A percentile compares a stretch with the other conserved stretches of the same genome.
Evolutionary conservation across 768 basidiomycete genomes (phyloP).

Genomic region (Boletus rubescentipes): DNA sequence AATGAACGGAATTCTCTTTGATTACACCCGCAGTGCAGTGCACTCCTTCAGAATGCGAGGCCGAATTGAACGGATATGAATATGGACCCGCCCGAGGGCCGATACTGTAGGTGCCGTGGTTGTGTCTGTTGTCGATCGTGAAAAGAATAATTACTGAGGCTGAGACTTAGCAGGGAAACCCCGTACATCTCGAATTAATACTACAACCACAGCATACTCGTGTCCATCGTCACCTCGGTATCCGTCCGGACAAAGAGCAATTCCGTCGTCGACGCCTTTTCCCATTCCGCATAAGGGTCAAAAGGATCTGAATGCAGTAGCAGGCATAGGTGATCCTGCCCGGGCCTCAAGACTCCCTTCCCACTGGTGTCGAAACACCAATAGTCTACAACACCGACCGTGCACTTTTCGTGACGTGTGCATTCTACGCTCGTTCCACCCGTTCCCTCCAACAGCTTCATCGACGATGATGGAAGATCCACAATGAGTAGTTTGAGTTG

Average conservation of each 20-base stretch:
- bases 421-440: conserved; percentile 11
- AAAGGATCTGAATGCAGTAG: conserved; percentile 29
- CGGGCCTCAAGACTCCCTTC: conserved; percentile 18
- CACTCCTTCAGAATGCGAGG: not conserved
- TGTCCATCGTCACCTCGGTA: conserved; percentile 14
- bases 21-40: not conserved
- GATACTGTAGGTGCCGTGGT: no score
- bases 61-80: not conserved
- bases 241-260: conserved; percentile 24
- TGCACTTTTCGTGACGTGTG: conserved; percentile 19
- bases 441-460: conserved; percentile 18
- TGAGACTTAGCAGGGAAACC: no score
- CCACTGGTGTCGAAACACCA: conserved; percentile 34
- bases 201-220: conserved; percentile 28
- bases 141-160: no score
- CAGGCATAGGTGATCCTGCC: conserved; percentile 31
- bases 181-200: not conserved
- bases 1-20: no score
- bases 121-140: not conserved
- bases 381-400: conserved; percentile 30
- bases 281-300: conserved; percentile 27
- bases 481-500: conserved; percentile 26
- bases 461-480: conserved; percentile 17
- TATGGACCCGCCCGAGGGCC: not conserved
- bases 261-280: conserved; percentile 28